phyloP scores from a whole-genome alignment of 2,329 filamentous ascomycete species.

The Thermothelomyces thermophilus region DNA sequence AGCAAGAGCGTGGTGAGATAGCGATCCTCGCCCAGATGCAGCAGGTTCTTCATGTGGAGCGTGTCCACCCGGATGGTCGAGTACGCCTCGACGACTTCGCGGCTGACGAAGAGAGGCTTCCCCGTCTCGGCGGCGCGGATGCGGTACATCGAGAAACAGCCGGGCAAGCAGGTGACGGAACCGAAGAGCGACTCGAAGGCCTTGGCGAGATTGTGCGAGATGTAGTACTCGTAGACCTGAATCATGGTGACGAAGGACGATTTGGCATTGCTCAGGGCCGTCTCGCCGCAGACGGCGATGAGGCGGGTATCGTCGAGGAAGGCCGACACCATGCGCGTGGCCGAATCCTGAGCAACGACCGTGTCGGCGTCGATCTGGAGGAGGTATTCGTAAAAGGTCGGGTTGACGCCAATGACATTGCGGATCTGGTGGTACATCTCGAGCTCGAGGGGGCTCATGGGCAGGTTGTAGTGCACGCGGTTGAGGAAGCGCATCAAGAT shows the following conservation, averaged over 20 bases:
- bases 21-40: conserved; percentile 95
- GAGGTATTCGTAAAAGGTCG: conserved; percentile 95
- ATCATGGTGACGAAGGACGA: conserved; percentile 96
- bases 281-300: conserved; percentile 94
- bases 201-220: conserved; percentile 94
- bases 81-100: conserved; percentile 82
- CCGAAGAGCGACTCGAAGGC: conserved; percentile 97
- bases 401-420: conserved; percentile 98
- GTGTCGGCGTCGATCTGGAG: conserved; percentile 97
- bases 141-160: conserved; percentile 99
- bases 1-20: conserved; percentile 91
- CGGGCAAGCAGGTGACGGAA: conserved; percentile 92
- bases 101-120: conserved; percentile 93
- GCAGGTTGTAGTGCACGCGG: conserved; percentile 92
- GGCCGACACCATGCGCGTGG: conserved; percentile 82
- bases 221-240: conserved; percentile 99
- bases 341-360: conserved; percentile 81
- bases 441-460: conserved; percentile 93
- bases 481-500: conserved; percentile 98
- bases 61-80: conserved; percentile 93
- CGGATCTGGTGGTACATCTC: conserved; percentile 99
- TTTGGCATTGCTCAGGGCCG: conserved; percentile 86
- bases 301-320: conserved; percentile 88
- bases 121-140: conserved; percentile 90
- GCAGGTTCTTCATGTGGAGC: conserved; percentile 95